Evolutionary conservation across 768 basidiomycete genomes (phyloP), one percentile per base, ranked within the genome.

Genomic region (Phaffia tasmanica): DNA sequence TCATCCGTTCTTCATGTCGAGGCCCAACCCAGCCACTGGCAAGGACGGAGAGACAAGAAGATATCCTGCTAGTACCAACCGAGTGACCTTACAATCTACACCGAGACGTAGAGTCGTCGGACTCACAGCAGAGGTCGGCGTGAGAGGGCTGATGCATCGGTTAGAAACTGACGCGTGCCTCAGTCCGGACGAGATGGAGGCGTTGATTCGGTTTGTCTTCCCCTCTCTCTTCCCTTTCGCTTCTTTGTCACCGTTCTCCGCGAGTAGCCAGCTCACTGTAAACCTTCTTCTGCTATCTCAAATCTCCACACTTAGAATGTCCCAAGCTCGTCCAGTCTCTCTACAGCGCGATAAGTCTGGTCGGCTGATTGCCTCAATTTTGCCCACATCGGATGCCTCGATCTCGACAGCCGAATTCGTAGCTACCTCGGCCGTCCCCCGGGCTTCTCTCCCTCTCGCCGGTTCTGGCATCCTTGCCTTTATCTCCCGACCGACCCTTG

Each of bases 401-500:
- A 16, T 50, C 7, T 32, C 66, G 5, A 23, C 23, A n/a, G 35
- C 53, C 30, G 23, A 51, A 8, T 46, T 51, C 25, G 48, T 19
- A 25, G 30, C 51, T 11, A 42, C 63, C 1, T 64, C 55, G 1
- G 57, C 59, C 18, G 53, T 60, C n/a, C 42, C 63, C 27, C 50
- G n/a, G 29, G 59, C 61, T 9, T 11, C 60, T 14, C 61, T 53
- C 21, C 64, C 64, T 16, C 21, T 59, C 7, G 49, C 57, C 6
- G 64, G 66, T 1, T 67, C 66, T 7, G 66, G 66, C 14, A 62
- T 67, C 60, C 55, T 67, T 23, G 66, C 66, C 15, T 67, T 67
- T 49, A 49, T 67, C 48, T 21, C n/a, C 7, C 66, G 66, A 19
- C 61, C 55, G 18, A 18, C 66, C 16, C 63, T 63, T 35, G 61